Evolutionary conservation across 2,329 filamentous ascomycete species (phyloP), one percentile per base, ranked within the genome.

Genomic region (Ascochyta koolunga): DNA sequence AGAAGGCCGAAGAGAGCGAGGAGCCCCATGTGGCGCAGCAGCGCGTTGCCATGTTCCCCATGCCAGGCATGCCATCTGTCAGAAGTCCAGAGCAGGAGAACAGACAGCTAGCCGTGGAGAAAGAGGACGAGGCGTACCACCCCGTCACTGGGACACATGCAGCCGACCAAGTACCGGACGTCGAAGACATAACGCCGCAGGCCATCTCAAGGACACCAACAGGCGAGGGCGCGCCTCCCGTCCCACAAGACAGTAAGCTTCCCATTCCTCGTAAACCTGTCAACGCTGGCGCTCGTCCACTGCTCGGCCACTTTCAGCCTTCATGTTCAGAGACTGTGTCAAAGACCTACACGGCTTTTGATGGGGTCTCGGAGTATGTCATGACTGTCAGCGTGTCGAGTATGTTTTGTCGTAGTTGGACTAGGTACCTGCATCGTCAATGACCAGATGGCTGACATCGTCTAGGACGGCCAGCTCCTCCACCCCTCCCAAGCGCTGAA

Each of bases 31-130:
- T 59, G 18, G 70, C 69, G 15, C 68, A 69, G 41, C 76, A 77
- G 54, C 74, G 77, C 78, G 83, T 71, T 11, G 81, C 83, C 21
- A 81, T 86, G 70, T 81, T 86, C 69, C 80, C 82, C 5, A 76
- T 96, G 54, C 90, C 90, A 13, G 90, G 90, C 9, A 86, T 96
- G 83, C 82, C 85, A 58, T 82, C 72, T 52, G 74, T 76, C 19
- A 68, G 52, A 55, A 85, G 81, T 52, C 82, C 81, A 8, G 80
- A 79, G 55, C 58, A 76, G 51, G 77, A 79, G 46, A 66, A 76
- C 15, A 70, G 67, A 41, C 60, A 81, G 71, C 61, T 77, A 22
- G 61, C 68, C 49, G 63, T 83, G 56, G 80, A 80, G 50, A 83
- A 84, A 21, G 83, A 86, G 65, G 83, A 86, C 52, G 68, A 77